Evolutionary conservation across 148 eudicot genomes (phyloP).

Genomic region (Heliamphora exappendiculata): DNA sequence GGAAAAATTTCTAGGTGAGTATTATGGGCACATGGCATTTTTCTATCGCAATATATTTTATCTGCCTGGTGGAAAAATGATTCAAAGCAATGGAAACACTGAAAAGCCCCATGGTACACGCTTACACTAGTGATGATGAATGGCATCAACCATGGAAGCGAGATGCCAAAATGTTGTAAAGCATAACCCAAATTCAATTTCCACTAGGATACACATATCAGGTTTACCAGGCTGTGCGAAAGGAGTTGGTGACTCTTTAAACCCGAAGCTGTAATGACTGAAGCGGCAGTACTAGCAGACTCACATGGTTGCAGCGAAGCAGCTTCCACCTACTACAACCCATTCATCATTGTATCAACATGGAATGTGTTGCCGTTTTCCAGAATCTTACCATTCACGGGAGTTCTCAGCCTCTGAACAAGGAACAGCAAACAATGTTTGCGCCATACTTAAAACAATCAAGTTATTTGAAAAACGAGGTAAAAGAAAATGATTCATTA

Average conservation of each 20-base stretch:
- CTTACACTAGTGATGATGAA: neutral
- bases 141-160: neutral
- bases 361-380: conserved; percentile 54
- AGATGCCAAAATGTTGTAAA: neutral
- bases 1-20: too few species aligned
- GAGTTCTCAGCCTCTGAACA: conserved; percentile 72
- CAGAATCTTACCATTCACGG: conserved; percentile 62
- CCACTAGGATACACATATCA: neutral
- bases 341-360: conserved; percentile 53
- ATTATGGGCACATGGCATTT: too few species aligned
- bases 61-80: conserved; percentile 2
- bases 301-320: neutral
- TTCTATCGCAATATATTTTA: too few species aligned
- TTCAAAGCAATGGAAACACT: neutral
- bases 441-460: neutral
- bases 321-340: conserved; percentile 31
- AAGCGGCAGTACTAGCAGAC: neutral
- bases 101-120: neutral
- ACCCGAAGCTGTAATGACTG: neutral
- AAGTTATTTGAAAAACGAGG: conserved; percentile 2
- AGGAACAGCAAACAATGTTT: conserved; percentile 2
- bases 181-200: neutral
- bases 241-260: neutral
- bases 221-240: neutral
- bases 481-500: neutral